These are phyloP conservation scores for Paracamarosporium sp. DNA, from an alignment of 2,329 filamentous ascomycete species.

Conservation along the genomic window DNA sequence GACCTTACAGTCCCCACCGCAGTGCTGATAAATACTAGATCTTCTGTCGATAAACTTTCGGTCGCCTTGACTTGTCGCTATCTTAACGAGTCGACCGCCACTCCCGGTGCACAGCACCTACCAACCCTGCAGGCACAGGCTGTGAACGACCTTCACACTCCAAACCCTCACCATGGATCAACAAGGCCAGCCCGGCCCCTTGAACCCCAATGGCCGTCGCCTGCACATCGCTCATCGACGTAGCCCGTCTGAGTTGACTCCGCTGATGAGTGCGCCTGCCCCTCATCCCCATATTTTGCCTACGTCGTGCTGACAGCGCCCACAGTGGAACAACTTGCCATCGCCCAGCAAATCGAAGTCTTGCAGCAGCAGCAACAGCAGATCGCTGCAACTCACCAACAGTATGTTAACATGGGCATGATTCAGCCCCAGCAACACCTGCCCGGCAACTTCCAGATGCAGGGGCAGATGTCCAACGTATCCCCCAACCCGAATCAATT, in stretches of 20 bases:
- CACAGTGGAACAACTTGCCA: conserved; percentile 93
- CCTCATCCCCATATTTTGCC: conserved; percentile 8
- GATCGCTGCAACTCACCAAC: conserved; percentile 93
- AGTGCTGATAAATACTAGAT: conserved; percentile 35
- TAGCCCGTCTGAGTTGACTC: conserved; percentile 96
- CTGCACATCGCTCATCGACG: conserved; percentile 97
- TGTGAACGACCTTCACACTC: conserved; percentile 29
- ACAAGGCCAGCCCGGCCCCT: conserved; percentile 57
- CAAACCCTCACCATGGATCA: conserved; percentile 52
- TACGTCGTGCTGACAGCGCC: conserved; percentile 28
- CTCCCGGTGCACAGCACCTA: conserved; percentile 30
- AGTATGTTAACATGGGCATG: conserved; percentile 98
- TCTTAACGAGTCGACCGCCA: conserved; percentile 24
- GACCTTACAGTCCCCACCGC: background rate
- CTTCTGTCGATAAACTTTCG: conserved; percentile 25
- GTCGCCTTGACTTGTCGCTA: conserved; percentile 27
- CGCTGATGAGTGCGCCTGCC: conserved; percentile 89
- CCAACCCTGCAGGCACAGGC: conserved; percentile 26
- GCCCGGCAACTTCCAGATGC: conserved; percentile 63
- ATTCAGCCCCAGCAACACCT: conserved; percentile 85
- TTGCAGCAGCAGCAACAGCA: conserved; percentile 98
- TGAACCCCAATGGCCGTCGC: conserved; percentile 82
- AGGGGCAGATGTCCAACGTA: conserved; percentile 79
- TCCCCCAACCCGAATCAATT: conserved; percentile 79
- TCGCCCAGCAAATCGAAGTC: conserved; percentile 97